Evolutionary conservation across 495 filamentous ascomycete species (phyloP).

Genomic region (Aspergillus egyptiacus): DNA sequence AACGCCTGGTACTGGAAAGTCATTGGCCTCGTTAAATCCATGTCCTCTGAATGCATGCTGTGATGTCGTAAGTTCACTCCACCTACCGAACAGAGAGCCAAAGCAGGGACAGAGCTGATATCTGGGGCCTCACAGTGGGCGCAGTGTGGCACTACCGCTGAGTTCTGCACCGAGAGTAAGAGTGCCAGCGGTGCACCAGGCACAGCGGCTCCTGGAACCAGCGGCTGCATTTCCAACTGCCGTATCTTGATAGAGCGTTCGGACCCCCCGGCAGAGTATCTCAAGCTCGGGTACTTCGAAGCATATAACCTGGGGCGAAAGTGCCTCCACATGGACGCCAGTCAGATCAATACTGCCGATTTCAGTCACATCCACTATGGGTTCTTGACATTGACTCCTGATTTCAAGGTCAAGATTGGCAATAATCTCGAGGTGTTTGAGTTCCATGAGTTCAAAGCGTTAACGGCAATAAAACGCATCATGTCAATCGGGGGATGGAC

Average conservation of each 20-base stretch:
- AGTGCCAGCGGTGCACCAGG: conserved; percentile 30
- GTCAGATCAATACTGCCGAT: conserved; percentile 10
- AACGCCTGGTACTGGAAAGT: conserved; percentile 5
- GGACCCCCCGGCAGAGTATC: not conserved
- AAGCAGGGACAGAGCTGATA: not conserved
- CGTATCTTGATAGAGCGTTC: conserved; percentile 30
- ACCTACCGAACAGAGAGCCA: not conserved
- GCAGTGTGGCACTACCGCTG: conserved; percentile 40
- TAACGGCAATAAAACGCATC: conserved; percentile 26
- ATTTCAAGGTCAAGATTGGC: too few relatives aligned
- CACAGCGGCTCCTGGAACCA: conserved; percentile 20
- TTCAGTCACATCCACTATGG: conserved; percentile 42
- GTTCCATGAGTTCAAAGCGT: conserved; percentile 24
- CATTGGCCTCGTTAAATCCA: conserved; percentile 17
- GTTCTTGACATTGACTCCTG: conserved; percentile 5
- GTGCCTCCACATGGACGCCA: conserved; percentile 19
- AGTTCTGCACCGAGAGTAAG: conserved; percentile 35
- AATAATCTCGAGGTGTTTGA: too few relatives aligned
- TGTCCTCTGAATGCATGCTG: conserved; percentile 26
- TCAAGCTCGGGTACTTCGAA: conserved; percentile 13
- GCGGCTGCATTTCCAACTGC: conserved; percentile 45
- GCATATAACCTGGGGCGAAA: conserved; percentile 6
- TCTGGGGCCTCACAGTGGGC: conserved; percentile 28
- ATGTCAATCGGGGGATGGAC: conserved; percentile 45
- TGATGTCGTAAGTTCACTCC: conserved; percentile 10